Evolutionary conservation across 768 basidiomycete species (phyloP), one percentile per base, ranked within the genome.

Genomic region (Exsudoporus frostii): DNA sequence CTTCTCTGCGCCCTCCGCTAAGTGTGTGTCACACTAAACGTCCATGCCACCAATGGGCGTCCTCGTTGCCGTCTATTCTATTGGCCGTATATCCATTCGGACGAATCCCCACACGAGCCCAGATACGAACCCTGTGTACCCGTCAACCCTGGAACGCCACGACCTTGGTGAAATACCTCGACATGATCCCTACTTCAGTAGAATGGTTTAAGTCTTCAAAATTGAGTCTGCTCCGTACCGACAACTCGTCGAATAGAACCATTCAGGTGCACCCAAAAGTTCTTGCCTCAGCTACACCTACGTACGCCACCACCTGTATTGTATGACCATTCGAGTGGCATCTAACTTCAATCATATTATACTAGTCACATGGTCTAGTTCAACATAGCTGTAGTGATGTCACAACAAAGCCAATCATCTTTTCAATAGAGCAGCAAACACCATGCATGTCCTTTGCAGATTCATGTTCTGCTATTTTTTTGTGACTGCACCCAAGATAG

Each of bases 1-100:
- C 63, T 63, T 69, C 59, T 63, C 59, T 67, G 40, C 67, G 60
- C 67, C 67, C 57, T 50, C 50, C 48, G 25, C 50, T 48, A 29
- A 48, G 52, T 37, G 40, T 49, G 29, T 55, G 43, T 48, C 57
- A 55, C 48, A 37, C 49, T 22, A 30, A 50, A 50, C 46, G 30
- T 46, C 39, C 32, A 45, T 25, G 20, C 54, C 48, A 40, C 56
- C 45, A 57, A 54, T 40, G 47, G 47, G 25, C 40, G 49, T 42
- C 50, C 53, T 56, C 50, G 45, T 45, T 54, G 38, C 41, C 24
- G 27, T 48, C 46, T 49, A 48, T 48, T 32, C 27, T 8, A 29
- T 51, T 48, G 51, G 45, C 37, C 50, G 43, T 33, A 51, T 50
- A 37, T 55, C 51, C 56, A 24, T 47, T 48, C 45, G 36, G 48